These are phyloP conservation scores for Rhizophagus clarus DNA, from an alignment of 192 early-diverging fungal genomes.

Conservation along the genomic window DNA sequence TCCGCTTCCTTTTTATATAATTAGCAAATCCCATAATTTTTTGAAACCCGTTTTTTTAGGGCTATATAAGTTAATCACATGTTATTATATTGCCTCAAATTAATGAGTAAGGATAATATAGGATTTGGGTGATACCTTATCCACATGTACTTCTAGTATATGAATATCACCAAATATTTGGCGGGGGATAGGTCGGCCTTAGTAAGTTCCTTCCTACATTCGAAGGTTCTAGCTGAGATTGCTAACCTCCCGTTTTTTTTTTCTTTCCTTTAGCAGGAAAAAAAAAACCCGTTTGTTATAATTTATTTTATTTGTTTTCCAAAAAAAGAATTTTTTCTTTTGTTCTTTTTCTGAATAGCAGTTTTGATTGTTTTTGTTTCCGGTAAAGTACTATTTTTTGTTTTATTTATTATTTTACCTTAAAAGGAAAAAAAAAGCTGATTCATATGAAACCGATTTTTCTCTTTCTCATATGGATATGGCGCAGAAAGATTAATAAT, in stretches of 20 bases:
- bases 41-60: background rate
- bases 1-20: background rate
- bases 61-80: background rate
- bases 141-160: conserved; percentile 1
- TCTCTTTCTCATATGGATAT: too few relatives aligned
- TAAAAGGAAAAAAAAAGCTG: too few relatives aligned
- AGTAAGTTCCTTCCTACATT: background rate
- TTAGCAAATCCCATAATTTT: conserved; percentile 4
- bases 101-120: conserved; percentile 37
- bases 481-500: too few relatives aligned
- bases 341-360: too few relatives aligned
- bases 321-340: too few relatives aligned
- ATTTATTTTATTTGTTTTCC: too few relatives aligned
- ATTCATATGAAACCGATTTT: too few relatives aligned
- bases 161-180: conserved; percentile 30
- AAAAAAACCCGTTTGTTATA: too few relatives aligned
- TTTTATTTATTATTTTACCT: too few relatives aligned
- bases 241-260: conserved; percentile 26
- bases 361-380: too few relatives aligned
- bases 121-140: conserved; percentile 34
- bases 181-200: conserved; percentile 11
- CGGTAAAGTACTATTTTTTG: too few relatives aligned
- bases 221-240: background rate
- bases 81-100: conserved; percentile 22
- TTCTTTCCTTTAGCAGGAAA: background rate